phyloP scores from a whole-genome alignment of 169 alveolate genomes.

The Cryptosporidium xiaoi region DNA sequence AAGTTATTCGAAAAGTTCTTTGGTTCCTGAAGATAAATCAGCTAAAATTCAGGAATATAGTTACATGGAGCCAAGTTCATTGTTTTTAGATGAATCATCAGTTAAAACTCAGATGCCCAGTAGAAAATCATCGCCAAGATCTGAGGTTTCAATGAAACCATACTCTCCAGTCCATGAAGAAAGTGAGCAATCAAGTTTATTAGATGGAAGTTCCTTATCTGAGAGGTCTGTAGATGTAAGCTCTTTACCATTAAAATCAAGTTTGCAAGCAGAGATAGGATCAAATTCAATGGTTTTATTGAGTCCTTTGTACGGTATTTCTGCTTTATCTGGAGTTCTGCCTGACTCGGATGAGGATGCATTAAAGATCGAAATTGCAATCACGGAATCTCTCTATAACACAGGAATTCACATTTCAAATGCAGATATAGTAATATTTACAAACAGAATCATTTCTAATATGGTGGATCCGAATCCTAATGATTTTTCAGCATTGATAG shows the following conservation, averaged over 20 bases:
- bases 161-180: conserved; percentile 55
- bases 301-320: conserved; percentile 48
- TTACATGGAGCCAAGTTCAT: conserved; percentile 26
- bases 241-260: conserved; percentile 1
- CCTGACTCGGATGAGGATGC: conserved; percentile 51
- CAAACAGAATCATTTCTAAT: conserved; percentile 20
- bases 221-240: conserved; percentile 10
- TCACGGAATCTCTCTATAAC: conserved; percentile 41
- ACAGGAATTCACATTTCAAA: conserved; percentile 54
- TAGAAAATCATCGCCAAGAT: conserved; percentile 17
- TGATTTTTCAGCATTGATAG: neutral
- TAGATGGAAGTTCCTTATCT: conserved; percentile 50
- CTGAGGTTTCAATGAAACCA: conserved; percentile 6
- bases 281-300: conserved; percentile 24
- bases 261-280: conserved; percentile 7
- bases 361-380: conserved; percentile 23
- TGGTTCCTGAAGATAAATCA: neutral
- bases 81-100: conserved; percentile 8
- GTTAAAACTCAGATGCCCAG: conserved; percentile 39
- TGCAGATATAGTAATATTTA: conserved; percentile 47
- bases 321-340: conserved; percentile 52
- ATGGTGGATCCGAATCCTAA: neutral
- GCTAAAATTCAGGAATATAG: neutral
- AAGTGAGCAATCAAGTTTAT: conserved; percentile 16
- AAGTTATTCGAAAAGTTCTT: too few species aligned